A percentile compares a stretch with the other conserved stretches of the same genome.
phyloP scores from a whole-genome alignment of 2,329 filamentous ascomycete genomes.

The Eurotiales sp. region DNA sequence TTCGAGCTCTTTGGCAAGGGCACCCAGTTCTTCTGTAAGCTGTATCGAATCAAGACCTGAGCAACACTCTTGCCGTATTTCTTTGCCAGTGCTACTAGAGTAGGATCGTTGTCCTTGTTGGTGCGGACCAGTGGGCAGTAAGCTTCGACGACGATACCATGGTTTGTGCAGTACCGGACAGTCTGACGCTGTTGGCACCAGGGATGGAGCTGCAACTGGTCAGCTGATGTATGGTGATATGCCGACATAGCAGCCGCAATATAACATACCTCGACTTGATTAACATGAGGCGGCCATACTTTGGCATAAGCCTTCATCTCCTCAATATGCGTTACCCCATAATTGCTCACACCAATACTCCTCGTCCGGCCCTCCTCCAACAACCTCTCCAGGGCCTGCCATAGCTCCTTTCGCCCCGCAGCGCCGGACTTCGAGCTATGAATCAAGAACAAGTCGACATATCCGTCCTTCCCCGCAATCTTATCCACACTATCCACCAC shows the following conservation, averaged over 20 bases:
- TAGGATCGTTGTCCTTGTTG: conserved; percentile 65
- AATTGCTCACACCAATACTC: conserved; percentile 71
- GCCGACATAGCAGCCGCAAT: background rate
- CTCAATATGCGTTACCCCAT: conserved; percentile 63
- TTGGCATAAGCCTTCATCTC: conserved; percentile 64
- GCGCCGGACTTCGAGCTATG: conserved; percentile 59
- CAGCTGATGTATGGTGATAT: no score
- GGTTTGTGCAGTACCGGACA: conserved; percentile 52
- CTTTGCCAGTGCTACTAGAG: conserved; percentile 60
- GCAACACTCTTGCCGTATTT: conserved; percentile 72
- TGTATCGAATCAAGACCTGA: conserved; percentile 77
- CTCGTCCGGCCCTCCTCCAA: conserved; percentile 57
- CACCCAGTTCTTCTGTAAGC: conserved; percentile 71
- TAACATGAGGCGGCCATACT: conserved; percentile 66
- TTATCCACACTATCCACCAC: conserved; percentile 61
- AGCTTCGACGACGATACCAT: conserved; percentile 52
- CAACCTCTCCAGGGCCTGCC: conserved; percentile 62
- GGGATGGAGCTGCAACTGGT: conserved; percentile 58
- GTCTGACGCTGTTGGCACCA: conserved; percentile 65
- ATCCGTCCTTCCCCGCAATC: conserved; percentile 54
- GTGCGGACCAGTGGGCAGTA: conserved; percentile 60
- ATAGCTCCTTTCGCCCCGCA: conserved; percentile 58
- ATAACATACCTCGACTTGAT: conserved; percentile 63
- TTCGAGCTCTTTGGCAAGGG: conserved; percentile 73
- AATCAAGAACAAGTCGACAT: conserved; percentile 69